Percentiles rank a stretch among this genome's conserved stretches.
Evolutionary conservation across 345 rosid genomes (phyloP).

Genomic region (Cardiospermum halicacabum): DNA sequence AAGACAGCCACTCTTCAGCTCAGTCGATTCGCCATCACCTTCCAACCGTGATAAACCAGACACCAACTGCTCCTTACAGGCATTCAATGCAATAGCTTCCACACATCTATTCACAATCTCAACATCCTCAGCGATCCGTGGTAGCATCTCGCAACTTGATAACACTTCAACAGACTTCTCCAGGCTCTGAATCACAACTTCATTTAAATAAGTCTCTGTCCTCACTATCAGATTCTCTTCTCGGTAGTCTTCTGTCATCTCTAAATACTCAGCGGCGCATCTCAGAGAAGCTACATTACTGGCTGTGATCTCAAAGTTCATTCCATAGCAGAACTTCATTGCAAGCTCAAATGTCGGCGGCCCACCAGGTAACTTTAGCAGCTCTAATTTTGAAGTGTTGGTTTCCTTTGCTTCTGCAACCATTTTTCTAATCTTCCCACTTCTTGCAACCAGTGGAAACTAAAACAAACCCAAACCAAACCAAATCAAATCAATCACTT

Average conservation of each 20-base stretch:
- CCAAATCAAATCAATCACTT: not conserved
- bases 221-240: conserved; percentile 64
- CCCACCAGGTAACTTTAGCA: conserved; percentile 67
- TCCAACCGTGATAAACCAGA: conserved; percentile 53
- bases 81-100: conserved; percentile 73
- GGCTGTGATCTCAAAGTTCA: conserved; percentile 79
- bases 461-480: conserved; percentile 21
- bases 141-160: conserved; percentile 45
- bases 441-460: conserved; percentile 86
- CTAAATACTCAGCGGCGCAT: conserved; percentile 70
- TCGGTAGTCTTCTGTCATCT: conserved; percentile 76
- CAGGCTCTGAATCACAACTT: conserved; percentile 54
- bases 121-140: conserved; percentile 39
- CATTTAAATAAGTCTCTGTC: conserved; percentile 53
- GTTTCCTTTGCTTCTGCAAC: conserved; percentile 54
- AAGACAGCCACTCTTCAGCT: conserved; percentile 48
- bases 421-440: conserved; percentile 75
- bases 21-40: conserved; percentile 40
- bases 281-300: conserved; percentile 59
- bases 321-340: conserved; percentile 86
- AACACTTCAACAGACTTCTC: conserved; percentile 66
- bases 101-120: conserved; percentile 51
- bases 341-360: conserved; percentile 70
- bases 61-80: conserved; percentile 70
- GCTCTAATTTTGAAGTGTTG: conserved; percentile 46